Evolutionary conservation across 2,329 filamentous ascomycete genomes (phyloP).

Genomic region (Fusarium temperatum): DNA sequence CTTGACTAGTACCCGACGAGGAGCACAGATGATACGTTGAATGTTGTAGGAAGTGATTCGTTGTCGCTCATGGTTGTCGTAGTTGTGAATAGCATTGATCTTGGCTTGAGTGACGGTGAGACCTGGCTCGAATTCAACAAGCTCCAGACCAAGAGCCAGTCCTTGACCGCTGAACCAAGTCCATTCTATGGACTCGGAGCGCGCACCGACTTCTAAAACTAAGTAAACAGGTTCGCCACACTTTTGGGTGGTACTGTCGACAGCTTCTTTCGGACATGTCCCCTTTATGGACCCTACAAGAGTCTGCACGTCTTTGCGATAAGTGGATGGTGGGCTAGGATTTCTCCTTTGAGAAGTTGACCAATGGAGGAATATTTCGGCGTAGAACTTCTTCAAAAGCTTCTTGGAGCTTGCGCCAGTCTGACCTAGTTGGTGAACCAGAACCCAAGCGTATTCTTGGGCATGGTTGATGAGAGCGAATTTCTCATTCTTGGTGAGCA

Average conservation of each 20-base stretch:
- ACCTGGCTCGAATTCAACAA: background rate
- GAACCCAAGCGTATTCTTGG: background rate
- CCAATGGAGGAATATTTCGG: background rate
- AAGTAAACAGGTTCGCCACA: background rate
- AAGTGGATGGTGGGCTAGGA: background rate
- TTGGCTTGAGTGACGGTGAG: background rate
- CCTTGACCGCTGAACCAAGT: background rate
- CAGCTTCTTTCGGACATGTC: background rate
- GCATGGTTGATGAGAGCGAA: background rate
- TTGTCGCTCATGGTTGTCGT: background rate
- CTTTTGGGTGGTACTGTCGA: background rate
- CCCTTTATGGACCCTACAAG: background rate
- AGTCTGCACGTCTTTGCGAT: background rate
- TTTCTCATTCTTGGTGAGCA: background rate
- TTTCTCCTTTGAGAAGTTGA: background rate
- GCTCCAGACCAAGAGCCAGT: background rate
- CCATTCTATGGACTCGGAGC: background rate
- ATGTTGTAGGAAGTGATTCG: background rate
- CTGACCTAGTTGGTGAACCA: background rate
- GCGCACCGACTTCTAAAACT: rapidly evolving
- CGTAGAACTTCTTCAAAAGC: background rate
- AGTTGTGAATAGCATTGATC: background rate
- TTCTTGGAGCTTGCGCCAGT: background rate
- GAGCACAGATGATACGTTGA: background rate
- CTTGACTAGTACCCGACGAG: background rate